phyloP scores from a whole-genome alignment of 106 monocot genomes.

The Hemerocallis citrina region DNA sequence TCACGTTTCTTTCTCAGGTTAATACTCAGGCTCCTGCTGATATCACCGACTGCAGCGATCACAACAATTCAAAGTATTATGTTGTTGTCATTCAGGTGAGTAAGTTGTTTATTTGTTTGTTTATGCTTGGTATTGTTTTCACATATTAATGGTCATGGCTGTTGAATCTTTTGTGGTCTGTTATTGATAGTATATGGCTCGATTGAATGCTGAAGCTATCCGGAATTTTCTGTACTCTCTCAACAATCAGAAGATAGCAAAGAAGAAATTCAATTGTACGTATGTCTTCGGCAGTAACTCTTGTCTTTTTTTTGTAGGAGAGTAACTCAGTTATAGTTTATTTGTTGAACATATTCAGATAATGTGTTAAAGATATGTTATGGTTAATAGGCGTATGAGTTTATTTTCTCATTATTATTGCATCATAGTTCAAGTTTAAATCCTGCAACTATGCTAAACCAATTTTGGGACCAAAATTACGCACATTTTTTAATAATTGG shows the following conservation, averaged over 20 bases:
- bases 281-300: slow-evolving; percentile 7
- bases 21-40: slow-evolving; percentile 78
- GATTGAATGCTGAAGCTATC: slow-evolving; percentile 88
- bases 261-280: slow-evolving; percentile 96
- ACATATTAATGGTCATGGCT: not conserved
- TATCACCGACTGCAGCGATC: slow-evolving; percentile 79
- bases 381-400: not conserved
- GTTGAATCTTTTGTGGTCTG: not conserved
- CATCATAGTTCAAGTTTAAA: not conserved
- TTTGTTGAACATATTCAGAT: not conserved
- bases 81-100: slow-evolving; percentile 82
- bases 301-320: too few species aligned
- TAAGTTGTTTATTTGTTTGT: not conserved
- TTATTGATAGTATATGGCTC: slow-evolving; percentile 79
- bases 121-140: not conserved
- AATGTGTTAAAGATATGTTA: not conserved
- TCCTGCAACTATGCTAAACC: not conserved
- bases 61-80: slow-evolving; percentile 92
- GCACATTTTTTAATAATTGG: too few species aligned
- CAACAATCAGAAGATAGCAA: slow-evolving; percentile 72
- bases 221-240: slow-evolving; percentile 84
- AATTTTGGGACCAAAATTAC: too few species aligned
- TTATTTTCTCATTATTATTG: not conserved
- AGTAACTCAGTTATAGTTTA: not conserved
- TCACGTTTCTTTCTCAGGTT: slow-evolving; percentile 39